A percentile compares a stretch with the other conserved stretches of the same genome.
Evolutionary conservation across 768 basidiomycete species (phyloP).

Genomic region (Suillus subluteus): DNA sequence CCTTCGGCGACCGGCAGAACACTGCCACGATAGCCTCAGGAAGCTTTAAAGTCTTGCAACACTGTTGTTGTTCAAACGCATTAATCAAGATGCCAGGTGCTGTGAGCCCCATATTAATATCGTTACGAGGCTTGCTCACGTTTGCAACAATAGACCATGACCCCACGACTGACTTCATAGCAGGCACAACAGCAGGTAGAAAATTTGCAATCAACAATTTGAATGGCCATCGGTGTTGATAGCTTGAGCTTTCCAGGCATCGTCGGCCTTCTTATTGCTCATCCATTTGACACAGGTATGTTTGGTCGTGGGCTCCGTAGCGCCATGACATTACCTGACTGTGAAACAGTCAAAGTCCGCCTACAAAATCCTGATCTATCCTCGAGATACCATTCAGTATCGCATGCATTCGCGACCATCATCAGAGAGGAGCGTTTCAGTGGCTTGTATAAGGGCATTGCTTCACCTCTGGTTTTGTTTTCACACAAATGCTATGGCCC

Average conservation of each 20-base stretch:
- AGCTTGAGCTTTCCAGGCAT: conserved; percentile 43
- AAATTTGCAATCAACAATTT: background rate
- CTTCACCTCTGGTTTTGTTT: conserved; percentile 73
- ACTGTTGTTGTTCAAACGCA: background rate
- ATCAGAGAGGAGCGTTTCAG: conserved; percentile 67
- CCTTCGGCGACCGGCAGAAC: too few relatives aligned
- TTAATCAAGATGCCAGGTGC: conserved; percentile 7
- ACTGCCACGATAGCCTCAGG: too few relatives aligned
- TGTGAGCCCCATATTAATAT: background rate
- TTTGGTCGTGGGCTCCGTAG: background rate
- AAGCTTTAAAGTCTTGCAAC: background rate
- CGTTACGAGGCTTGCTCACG: conserved; percentile 12
- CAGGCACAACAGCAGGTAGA: conserved; percentile 71
- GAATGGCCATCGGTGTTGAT: conserved; percentile 3
- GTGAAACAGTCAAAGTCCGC: conserved; percentile 70
- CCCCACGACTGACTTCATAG: conserved; percentile 76
- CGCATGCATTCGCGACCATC: conserved; percentile 70
- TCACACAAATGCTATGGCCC: background rate
- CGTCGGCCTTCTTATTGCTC: conserved; percentile 68
- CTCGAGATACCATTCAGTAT: conserved; percentile 60
- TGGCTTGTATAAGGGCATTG: conserved; percentile 77
- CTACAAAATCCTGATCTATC: conserved; percentile 69
- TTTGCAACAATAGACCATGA: conserved; percentile 40
- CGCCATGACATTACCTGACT: background rate
- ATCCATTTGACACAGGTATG: conserved; percentile 75